Conservation (phyloP, 225 moss, liverwort and hornwort genomes). For the Lunularia cruciata region DNA sequence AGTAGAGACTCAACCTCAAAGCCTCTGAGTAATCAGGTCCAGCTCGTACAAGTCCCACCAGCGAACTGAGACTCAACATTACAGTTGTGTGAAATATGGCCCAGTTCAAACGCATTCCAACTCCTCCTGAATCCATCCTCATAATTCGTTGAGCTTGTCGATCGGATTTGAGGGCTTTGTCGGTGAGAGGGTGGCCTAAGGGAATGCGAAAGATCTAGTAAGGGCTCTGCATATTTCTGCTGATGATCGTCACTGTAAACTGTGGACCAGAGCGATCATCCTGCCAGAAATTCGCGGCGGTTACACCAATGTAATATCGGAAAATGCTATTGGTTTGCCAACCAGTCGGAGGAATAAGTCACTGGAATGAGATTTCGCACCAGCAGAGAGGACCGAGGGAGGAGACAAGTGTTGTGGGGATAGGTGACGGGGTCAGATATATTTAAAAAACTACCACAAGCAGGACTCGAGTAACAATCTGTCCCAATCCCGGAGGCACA, state of each 20-base stretch:
- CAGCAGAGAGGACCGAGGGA: neutral
- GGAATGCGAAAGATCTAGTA: neutral
- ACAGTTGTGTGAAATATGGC: neutral
- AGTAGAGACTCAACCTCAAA: conserved; percentile 33
- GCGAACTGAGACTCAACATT: conserved; percentile 5
- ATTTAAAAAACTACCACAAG: neutral
- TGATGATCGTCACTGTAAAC: neutral
- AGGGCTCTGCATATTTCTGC: neutral
- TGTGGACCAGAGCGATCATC: neutral
- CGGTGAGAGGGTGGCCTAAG: conserved; percentile 1
- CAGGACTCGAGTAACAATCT: neutral
- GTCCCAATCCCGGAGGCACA: conserved; percentile 1
- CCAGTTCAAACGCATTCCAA: neutral
- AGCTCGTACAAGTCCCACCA: neutral
- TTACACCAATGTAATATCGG: too few species aligned
- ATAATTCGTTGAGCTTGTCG: neutral
- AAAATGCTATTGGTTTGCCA: too few species aligned
- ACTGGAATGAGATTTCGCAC: too few species aligned
- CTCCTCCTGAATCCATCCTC: neutral
- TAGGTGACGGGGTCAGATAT: neutral
- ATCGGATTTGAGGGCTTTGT: neutral
- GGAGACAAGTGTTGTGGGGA: neutral
- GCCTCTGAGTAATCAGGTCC: conserved; percentile 35
- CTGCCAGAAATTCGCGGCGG: neutral
- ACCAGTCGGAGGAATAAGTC: too few species aligned